Evolutionary conservation across 2,329 filamentous ascomycete species (phyloP).

Genomic region (Beauveria scarabaeidicola): DNA sequence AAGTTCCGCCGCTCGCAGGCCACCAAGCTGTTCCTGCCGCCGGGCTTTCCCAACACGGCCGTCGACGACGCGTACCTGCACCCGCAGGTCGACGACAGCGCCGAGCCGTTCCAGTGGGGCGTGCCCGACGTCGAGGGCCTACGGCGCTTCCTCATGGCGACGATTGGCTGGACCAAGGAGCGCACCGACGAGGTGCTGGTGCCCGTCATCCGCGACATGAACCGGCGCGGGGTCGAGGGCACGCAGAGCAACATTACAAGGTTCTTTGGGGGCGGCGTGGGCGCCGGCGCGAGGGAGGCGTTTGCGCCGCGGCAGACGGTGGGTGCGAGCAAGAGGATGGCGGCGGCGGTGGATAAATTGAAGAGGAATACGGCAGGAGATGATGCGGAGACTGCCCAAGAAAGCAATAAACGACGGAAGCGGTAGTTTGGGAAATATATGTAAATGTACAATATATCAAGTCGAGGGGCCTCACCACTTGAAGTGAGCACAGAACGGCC

Average conservation of each 20-base stretch:
- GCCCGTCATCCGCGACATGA: constrained; percentile 93
- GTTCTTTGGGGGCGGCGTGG: constrained; percentile 72
- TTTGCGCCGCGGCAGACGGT: constrained; percentile 62
- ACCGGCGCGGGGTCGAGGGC: constrained; percentile 75
- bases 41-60: constrained; percentile 66
- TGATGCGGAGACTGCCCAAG: background rate
- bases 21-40: constrained; percentile 78
- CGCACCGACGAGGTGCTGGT: constrained; percentile 92
- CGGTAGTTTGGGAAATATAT: background rate
- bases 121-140: constrained; percentile 86
- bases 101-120: constrained; percentile 86
- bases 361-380: constrained; percentile 30
- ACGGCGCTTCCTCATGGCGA: constrained; percentile 76
- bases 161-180: constrained; percentile 87
- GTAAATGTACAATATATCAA: background rate
- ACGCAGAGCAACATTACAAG: constrained; percentile 95
- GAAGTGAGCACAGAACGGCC: background rate
- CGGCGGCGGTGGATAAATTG: constrained; percentile 61
- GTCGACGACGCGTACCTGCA: constrained; percentile 78
- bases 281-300: constrained; percentile 55
- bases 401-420: background rate
- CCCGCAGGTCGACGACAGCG: constrained; percentile 74
- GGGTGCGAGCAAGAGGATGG: constrained; percentile 65
- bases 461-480: background rate
- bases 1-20: constrained; percentile 77